Evolutionary conservation across 805 yeast species (phyloP), one percentile per base, ranked within the genome.

Genomic region (Cyberlindnera maclurae): DNA sequence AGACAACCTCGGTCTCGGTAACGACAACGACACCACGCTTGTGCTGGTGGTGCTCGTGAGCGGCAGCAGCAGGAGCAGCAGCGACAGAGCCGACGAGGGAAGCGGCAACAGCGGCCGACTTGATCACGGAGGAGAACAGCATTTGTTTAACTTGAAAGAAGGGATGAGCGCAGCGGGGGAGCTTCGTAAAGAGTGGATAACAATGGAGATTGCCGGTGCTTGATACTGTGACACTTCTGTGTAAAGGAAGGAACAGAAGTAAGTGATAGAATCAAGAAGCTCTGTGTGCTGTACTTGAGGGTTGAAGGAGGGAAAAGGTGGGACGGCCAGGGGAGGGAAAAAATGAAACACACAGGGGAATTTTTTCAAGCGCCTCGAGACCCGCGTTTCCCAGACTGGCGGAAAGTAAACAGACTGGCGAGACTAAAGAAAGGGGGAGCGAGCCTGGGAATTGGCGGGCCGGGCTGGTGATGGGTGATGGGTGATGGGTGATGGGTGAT

Each of bases 31-130:
- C 67, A 51, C 66, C 77, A 67, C 79, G 77, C 56, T 71, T 76
- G 57, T 75, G 77, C 46, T 62, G 60, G 55, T 72, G 73, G 62
- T 82, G 87, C 47, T 68, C 73, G 50, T 75, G 82, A 38, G 76
- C 55, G 38, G 79, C 72, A 32, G 73, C 75, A 45, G 85, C 82
- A 31, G 77, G 55, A 38, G 75, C 55, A 38, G 79, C 72, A 32
- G 65, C 59, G 41, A 64, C 39, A 20, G 46, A 17, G 20, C 28
- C 22, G 31, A 44, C 38, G 35, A 50, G 41, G 20, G 77, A 52
- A 40, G 75, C 57, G 39, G 79, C 74, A 34, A 67, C 60, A 42
- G 65, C 39, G 36, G 57, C 54, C 17, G 56, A 43, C 40, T 49
- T 40, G 40, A 68, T 42, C 38, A 72, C 60, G 50, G 65, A 68